These are phyloP conservation scores for Carex arenaria DNA, from an alignment of 202 grass and related monocot genomes.

Conservation along the genomic window DNA sequence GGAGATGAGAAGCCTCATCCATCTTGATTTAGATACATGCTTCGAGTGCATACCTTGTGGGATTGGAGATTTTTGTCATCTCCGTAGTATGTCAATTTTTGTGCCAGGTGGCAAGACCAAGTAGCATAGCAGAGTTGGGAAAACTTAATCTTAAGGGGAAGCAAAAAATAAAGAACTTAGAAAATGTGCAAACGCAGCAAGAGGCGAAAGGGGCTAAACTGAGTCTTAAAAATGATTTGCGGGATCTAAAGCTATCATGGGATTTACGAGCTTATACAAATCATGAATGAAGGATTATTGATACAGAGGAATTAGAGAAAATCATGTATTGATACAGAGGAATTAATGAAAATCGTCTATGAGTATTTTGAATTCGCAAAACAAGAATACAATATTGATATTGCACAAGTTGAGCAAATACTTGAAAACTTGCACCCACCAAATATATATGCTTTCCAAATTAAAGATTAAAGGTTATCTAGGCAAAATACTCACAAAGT, in stretches of 20 bases:
- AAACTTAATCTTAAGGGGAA: background rate
- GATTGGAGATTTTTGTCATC: background rate
- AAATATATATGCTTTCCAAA: background rate
- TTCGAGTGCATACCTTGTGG: background rate
- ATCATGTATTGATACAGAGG: too few relatives aligned
- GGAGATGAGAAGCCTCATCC: background rate
- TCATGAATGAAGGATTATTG: too few relatives aligned
- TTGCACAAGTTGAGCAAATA: background rate
- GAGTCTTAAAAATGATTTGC: slow-evolving; percentile 4
- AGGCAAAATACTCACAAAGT: background rate
- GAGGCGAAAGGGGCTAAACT: slow-evolving; percentile 16
- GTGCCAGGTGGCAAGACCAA: background rate
- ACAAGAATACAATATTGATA: background rate
- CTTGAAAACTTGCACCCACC: background rate
- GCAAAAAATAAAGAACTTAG: background rate
- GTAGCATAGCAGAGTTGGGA: background rate
- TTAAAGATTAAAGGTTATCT: background rate
- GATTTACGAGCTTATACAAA: background rate
- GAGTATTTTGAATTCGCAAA: background rate
- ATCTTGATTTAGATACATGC: background rate
- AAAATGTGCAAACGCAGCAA: slow-evolving; percentile 11
- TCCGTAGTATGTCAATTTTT: background rate
- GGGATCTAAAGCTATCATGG: background rate
- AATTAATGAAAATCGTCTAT: too few relatives aligned
- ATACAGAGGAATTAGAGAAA: background rate